A percentile compares a stretch with the other conserved stretches of the same genome.
Evolutionary conservation across 345 rosid species (phyloP).

Genomic region (Kernera saxatilis): DNA sequence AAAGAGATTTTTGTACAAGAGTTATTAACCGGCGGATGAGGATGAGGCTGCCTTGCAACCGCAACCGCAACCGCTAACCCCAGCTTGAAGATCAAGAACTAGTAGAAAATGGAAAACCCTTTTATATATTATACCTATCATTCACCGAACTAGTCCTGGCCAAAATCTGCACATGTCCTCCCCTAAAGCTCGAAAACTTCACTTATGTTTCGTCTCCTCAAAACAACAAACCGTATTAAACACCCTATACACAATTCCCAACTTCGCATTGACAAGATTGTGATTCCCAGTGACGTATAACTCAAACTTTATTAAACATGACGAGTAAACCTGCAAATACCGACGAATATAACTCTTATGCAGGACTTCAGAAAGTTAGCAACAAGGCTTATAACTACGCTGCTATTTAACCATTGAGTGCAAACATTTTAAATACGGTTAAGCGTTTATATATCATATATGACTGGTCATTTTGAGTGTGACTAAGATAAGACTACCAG

Average conservation of each 20-base stretch:
- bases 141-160: slow-evolving; percentile 12
- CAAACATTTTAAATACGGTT: not conserved
- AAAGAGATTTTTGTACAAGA: not conserved
- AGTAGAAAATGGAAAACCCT: not conserved
- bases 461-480: not conserved
- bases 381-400: not conserved
- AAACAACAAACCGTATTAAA: slow-evolving; percentile 8
- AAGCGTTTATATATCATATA: not conserved
- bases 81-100: slow-evolving; percentile 3
- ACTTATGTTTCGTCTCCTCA: slow-evolving; percentile 13
- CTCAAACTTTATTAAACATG: not conserved
- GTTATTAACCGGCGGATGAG: not conserved
- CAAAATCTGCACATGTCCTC: not conserved
- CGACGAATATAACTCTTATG: not conserved
- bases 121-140: not conserved
- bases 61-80: not conserved
- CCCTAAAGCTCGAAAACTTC: slow-evolving; percentile 8
- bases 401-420: not conserved
- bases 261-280: slow-evolving; percentile 11
- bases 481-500: not conserved
- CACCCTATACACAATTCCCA: slow-evolving; percentile 11
- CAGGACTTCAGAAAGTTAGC: not conserved
- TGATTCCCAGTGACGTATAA: slow-evolving; percentile 7
- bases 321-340: slow-evolving; percentile 22
- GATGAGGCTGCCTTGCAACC: not conserved